Evolutionary conservation across 768 basidiomycete species (phyloP).

Genomic region (Phaffia tasmanica): DNA sequence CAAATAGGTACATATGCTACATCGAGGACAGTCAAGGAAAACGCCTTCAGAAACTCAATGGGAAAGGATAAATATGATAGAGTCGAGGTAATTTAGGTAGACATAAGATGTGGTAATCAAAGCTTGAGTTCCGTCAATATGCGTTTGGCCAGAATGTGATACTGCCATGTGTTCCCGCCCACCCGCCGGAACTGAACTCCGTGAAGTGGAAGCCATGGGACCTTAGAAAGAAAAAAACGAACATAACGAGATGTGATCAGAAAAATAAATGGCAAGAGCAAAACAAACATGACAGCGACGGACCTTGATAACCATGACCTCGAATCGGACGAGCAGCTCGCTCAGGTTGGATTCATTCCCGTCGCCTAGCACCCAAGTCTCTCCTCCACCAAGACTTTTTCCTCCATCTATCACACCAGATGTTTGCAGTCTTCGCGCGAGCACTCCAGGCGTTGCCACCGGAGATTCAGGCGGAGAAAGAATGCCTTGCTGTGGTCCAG

Average conservation of each 20-base stretch:
- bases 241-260: background rate
- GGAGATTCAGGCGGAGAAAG: slow-evolving; percentile 28
- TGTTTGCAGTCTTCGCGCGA: slow-evolving; percentile 38
- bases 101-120: slow-evolving; percentile 5
- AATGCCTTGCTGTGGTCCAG: background rate
- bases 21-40: no score
- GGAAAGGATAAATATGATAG: no score
- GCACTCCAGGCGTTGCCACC: slow-evolving; percentile 1
- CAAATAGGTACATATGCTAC: no score
- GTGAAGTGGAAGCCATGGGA: slow-evolving; percentile 83
- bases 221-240: slow-evolving; percentile 42
- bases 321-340: slow-evolving; percentile 80
- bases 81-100: background rate
- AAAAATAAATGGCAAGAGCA: background rate
- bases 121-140: slow-evolving; percentile 35
- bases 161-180: slow-evolving; percentile 90
- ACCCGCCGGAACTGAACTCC: slow-evolving; percentile 89
- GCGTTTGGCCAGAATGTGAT: slow-evolving; percentile 68
- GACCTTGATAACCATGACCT: slow-evolving; percentile 95
- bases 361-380: slow-evolving; percentile 37
- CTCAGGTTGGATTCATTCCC: slow-evolving; percentile 41
- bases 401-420: background rate
- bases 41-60: no score
- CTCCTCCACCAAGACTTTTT: slow-evolving; percentile 31
- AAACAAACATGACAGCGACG: slow-evolving; percentile 32